A percentile compares a stretch with the other conserved stretches of the same genome.
phyloP scores from a whole-genome alignment of 257 asterid genomes.

The Plectranthus barbatus region DNA sequence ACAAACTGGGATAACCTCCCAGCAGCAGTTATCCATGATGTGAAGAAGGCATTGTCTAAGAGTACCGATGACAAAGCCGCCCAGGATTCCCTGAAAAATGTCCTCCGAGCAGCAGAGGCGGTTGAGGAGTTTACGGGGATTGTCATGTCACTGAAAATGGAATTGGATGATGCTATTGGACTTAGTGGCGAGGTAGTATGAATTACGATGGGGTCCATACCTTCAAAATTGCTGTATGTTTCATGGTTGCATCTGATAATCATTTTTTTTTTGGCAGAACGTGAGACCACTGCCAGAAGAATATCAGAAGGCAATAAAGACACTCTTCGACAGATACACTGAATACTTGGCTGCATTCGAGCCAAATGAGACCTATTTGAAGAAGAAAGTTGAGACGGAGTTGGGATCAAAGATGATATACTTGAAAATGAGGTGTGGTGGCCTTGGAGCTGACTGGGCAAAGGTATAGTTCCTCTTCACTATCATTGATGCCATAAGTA shows the following conservation, averaged over 20 bases:
- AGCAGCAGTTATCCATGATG: conserved; percentile 46
- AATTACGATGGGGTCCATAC: neutral
- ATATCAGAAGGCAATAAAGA: conserved; percentile 51
- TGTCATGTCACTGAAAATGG: conserved; percentile 71
- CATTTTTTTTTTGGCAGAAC: conserved; percentile 39
- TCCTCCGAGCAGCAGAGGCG: conserved; percentile 84
- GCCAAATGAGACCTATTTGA: conserved; percentile 76
- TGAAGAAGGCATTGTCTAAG: conserved; percentile 60
- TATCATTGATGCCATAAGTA: neutral
- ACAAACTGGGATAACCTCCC: conserved; percentile 75
- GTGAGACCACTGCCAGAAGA: conserved; percentile 83
- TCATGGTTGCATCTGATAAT: conserved; percentile 11
- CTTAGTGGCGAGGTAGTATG: conserved; percentile 77
- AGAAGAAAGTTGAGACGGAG: conserved; percentile 91
- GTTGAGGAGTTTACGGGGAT: conserved; percentile 85
- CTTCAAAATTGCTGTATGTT: conserved; percentile 1
- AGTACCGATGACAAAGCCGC: conserved; percentile 66
- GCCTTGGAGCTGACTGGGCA: conserved; percentile 89
- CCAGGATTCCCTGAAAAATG: conserved; percentile 67
- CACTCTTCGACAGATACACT: conserved; percentile 56
- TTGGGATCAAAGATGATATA: conserved; percentile 83
- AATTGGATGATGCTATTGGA: conserved; percentile 80
- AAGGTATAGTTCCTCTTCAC: conserved; percentile 50
- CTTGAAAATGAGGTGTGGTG: conserved; percentile 97
- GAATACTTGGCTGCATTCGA: conserved; percentile 76